Evolutionary conservation across 1,284 basidiomycete species (phyloP).

Genomic region (Ganoderma multipileum): DNA sequence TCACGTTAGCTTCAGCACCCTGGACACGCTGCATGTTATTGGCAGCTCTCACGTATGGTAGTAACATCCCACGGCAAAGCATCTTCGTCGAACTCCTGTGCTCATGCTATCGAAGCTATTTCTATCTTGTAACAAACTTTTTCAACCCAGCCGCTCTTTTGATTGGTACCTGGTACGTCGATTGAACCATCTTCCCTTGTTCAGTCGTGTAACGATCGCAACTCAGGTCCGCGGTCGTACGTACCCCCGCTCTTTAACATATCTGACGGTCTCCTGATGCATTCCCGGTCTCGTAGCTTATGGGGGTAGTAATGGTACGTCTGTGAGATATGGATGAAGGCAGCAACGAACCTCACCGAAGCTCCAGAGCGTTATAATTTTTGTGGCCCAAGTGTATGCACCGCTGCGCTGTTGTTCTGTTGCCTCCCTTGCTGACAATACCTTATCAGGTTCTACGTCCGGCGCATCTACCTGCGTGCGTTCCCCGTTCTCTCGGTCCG

Average conservation of each 20-base stretch:
- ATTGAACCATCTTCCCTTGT: not conserved
- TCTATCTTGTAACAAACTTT: constrained; percentile 2
- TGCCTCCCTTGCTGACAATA: not conserved
- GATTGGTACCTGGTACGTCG: not conserved
- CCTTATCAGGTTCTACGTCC: not conserved
- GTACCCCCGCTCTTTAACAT: not conserved
- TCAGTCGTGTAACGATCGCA: not conserved
- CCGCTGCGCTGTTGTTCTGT: not conserved
- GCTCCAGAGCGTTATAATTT: not conserved
- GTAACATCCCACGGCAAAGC: not conserved
- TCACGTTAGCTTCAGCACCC: not conserved
- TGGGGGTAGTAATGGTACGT: constrained; percentile 1
- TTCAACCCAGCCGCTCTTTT: constrained; percentile 3
- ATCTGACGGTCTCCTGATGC: not conserved
- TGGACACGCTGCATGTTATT: not conserved
- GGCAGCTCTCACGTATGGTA: constrained; percentile 6
- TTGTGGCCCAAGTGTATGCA: constrained; percentile 1
- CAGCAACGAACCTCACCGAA: not conserved
- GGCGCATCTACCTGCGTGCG: constrained; percentile 4
- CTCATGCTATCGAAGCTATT: not conserved
- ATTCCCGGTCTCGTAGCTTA: not conserved
- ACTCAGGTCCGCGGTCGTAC: not conserved
- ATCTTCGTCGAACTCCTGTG: not conserved
- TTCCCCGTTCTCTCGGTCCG: not conserved
- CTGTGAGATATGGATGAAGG: not conserved